A percentile compares a stretch with the other conserved stretches of the same genome.
phyloP scores from a whole-genome alignment of 345 rosid genomes.

The Linum tenue region DNA sequence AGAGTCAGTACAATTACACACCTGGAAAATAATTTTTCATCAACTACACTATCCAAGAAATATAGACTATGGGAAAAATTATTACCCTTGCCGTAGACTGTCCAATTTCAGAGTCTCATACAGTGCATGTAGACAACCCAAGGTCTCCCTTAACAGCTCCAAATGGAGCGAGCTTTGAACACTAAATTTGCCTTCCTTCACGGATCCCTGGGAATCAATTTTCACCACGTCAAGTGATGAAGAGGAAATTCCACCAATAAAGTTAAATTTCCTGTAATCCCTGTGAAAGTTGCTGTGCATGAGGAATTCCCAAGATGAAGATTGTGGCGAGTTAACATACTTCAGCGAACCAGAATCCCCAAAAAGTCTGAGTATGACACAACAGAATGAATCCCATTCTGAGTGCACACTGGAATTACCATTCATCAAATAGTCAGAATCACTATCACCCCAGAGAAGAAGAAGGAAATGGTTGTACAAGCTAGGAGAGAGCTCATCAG shows the following conservation, averaged over 20 bases:
- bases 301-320: constrained; percentile 86
- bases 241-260: constrained; percentile 29
- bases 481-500: constrained; percentile 66
- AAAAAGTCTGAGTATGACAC: constrained; percentile 52
- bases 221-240: constrained; percentile 23
- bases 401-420: constrained; percentile 39
- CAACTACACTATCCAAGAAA: too few relatives aligned
- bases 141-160: constrained; percentile 46
- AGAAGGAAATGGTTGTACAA: constrained; percentile 62
- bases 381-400: constrained; percentile 70
- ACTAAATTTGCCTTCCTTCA: constrained; percentile 25
- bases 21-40: too few relatives aligned
- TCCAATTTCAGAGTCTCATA: constrained; percentile 93
- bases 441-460: constrained; percentile 77
- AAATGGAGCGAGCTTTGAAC: constrained; percentile 34
- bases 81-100: constrained; percentile 71
- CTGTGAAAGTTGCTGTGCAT: constrained; percentile 70
- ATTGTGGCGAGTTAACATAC: constrained; percentile 20
- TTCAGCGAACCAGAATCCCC: constrained; percentile 34
- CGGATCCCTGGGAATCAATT: constrained; percentile 25
- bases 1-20: too few relatives aligned
- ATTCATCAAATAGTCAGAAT: constrained; percentile 35
- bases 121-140: constrained; percentile 78
- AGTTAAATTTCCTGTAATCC: constrained; percentile 42
- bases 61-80: constrained; percentile 9